Evolutionary conservation across 2,329 filamentous ascomycete genomes (phyloP).

Genomic region (Cyphellophora attinorum): DNA sequence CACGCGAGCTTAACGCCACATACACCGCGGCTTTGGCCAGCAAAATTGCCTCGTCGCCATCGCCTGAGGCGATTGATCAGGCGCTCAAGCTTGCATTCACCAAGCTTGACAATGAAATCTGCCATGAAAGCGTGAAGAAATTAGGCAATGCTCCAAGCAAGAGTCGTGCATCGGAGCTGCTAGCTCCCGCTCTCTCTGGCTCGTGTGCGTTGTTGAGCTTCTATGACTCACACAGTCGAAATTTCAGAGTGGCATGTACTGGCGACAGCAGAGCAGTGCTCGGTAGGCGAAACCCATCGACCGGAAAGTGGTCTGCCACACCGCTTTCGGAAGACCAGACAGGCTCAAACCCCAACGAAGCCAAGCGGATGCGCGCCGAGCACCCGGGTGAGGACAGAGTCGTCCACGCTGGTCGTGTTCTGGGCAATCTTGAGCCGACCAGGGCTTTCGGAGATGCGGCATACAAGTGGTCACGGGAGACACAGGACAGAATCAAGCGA

Average conservation of each 20-base stretch:
- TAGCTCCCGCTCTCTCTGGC: slow-evolving; percentile 90
- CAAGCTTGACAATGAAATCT: slow-evolving; percentile 85
- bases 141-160: slow-evolving; percentile 84
- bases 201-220: slow-evolving; percentile 94
- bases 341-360: slow-evolving; percentile 77
- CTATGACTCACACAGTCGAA: slow-evolving; percentile 80
- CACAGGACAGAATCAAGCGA: slow-evolving; percentile 69
- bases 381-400: slow-evolving; percentile 80
- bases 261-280: slow-evolving; percentile 94
- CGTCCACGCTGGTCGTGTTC: slow-evolving; percentile 76
- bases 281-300: slow-evolving; percentile 59
- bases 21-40: slow-evolving; percentile 63
- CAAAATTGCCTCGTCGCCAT: slow-evolving; percentile 52
- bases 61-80: slow-evolving; percentile 70
- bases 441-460: slow-evolving; percentile 92
- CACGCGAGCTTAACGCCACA: slow-evolving; percentile 81
- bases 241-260: slow-evolving; percentile 87
- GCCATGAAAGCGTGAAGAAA: slow-evolving; percentile 84
- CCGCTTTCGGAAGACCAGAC: slow-evolving; percentile 90
- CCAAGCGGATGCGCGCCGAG: slow-evolving; percentile 67
- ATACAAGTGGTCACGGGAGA: slow-evolving; percentile 90
- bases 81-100: slow-evolving; percentile 91
- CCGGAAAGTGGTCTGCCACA: slow-evolving; percentile 87
- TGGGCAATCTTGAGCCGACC: slow-evolving; percentile 85
- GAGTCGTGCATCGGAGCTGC: slow-evolving; percentile 77